phyloP scores from a whole-genome alignment of 2,329 filamentous ascomycete species.

The Colletotrichum agaves region DNA sequence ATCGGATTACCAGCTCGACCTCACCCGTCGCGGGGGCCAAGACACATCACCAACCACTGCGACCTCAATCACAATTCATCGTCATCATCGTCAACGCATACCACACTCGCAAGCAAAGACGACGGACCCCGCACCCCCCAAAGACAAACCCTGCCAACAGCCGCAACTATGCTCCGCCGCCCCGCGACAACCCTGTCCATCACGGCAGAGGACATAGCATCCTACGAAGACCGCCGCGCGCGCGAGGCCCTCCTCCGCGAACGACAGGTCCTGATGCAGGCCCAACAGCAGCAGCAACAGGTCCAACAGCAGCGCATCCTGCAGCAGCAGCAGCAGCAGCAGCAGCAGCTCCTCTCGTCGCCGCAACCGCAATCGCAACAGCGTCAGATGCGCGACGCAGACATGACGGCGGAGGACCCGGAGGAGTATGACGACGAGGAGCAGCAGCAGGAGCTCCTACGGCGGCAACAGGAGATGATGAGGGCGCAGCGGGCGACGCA shows the following conservation, averaged over 20 bases:
- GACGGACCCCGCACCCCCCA: background rate
- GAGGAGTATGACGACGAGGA: conserved; percentile 27
- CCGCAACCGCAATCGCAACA: conserved; percentile 35
- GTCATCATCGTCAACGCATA: no score
- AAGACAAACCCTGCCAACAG: background rate
- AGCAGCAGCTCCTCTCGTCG: conserved; percentile 34
- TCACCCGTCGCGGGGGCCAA: no score
- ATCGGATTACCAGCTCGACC: no score
- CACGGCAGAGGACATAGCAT: conserved; percentile 75
- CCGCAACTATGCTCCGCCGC: conserved; percentile 69
- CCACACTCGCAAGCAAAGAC: no score
- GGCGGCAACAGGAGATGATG: conserved; percentile 9
- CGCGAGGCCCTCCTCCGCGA: conserved; percentile 47
- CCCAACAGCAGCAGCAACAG: conserved; percentile 30
- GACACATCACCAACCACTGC: no score
- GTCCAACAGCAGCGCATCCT: conserved; percentile 27
- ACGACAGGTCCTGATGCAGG: conserved; percentile 34
- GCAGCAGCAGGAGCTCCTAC: conserved; percentile 34
- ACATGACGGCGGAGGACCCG: conserved; percentile 29
- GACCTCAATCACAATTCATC: no score
- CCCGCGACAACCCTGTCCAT: conserved; percentile 74
- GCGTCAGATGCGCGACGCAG: conserved; percentile 25
- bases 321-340: conserved; percentile 23
- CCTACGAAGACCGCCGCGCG: conserved; percentile 73
- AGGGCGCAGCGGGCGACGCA: background rate